Evolutionary conservation across 1,139 yeast species (phyloP).

Genomic region (Protomyces gravidus): DNA sequence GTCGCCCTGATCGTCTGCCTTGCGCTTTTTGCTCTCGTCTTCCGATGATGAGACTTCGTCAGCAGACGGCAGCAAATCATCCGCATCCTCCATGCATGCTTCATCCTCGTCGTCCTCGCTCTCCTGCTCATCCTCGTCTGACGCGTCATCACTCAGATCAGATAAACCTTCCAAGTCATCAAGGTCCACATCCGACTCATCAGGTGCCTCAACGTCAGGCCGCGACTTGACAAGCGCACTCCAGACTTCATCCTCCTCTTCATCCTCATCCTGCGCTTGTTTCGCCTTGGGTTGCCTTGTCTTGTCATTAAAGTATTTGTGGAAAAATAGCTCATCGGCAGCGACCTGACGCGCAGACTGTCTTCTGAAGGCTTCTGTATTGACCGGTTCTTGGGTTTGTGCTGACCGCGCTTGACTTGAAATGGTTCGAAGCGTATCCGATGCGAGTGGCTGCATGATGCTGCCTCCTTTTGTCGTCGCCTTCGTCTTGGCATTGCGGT

Average conservation of each 20-base stretch:
- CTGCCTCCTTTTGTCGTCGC: conserved; percentile 60
- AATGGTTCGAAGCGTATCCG: conserved; percentile 71
- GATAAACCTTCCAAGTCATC: conserved; percentile 39
- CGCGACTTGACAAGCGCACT: conserved; percentile 60
- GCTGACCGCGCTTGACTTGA: conserved; percentile 50
- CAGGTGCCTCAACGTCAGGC: conserved; percentile 70
- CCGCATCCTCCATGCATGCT: conserved; percentile 32
- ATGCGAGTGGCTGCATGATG: conserved; percentile 97
- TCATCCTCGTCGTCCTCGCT: conserved; percentile 35
- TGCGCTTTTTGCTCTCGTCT: conserved; percentile 42
- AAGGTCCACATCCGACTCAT: conserved; percentile 37
- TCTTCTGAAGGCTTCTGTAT: conserved; percentile 75
- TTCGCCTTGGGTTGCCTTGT: conserved; percentile 32
- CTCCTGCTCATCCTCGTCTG: conserved; percentile 34
- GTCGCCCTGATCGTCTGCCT: conserved; percentile 37
- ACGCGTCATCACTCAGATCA: conserved; percentile 37
- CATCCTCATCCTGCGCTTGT: conserved; percentile 35
- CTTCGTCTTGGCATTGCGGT: conserved; percentile 83
- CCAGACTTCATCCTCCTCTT: conserved; percentile 34
- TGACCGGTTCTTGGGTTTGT: conserved; percentile 57
- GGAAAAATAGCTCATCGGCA: conserved; percentile 87
- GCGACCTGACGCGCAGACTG: conserved; percentile 61
- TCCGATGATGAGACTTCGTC: not conserved
- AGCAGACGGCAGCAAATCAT: conserved; percentile 25
- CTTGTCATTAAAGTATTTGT: conserved; percentile 65